These are phyloP conservation scores for Cladosporium colombiae DNA, from an alignment of 2,329 filamentous ascomycete species.

Conservation along the genomic window DNA sequence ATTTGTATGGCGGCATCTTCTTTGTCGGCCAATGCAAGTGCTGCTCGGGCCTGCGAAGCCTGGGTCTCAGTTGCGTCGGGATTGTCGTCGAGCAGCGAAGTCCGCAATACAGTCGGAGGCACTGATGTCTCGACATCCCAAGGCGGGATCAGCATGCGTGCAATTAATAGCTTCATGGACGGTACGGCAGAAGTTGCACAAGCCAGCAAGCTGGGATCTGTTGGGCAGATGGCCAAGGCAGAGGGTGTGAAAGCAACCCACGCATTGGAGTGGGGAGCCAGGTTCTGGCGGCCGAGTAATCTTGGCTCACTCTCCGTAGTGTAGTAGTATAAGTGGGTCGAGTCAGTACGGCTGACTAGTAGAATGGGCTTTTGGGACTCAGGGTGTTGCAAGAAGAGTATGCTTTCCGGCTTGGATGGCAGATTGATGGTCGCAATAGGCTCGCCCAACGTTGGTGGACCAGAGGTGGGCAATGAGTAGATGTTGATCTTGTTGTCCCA, in stretches of 20 bases:
- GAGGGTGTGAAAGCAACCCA: conserved; percentile 65
- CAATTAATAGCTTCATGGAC: conserved; percentile 63
- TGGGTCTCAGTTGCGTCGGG: conserved; percentile 43
- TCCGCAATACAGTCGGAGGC: conserved; percentile 22
- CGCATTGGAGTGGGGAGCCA: conserved; percentile 63
- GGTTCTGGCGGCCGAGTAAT: conserved; percentile 59
- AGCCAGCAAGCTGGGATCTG: conserved; percentile 56
- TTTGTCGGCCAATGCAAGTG: conserved; percentile 54
- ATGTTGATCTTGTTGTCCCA: conserved; percentile 61
- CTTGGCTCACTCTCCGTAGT: conserved; percentile 38
- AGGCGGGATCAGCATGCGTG: conserved; percentile 56
- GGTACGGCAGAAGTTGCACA: conserved; percentile 62
- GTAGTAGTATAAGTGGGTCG: conserved; percentile 61
- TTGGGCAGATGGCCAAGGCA: conserved; percentile 57
- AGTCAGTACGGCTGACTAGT: conserved; percentile 58
- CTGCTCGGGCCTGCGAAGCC: conserved; percentile 54
- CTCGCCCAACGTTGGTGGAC: conserved; percentile 39
- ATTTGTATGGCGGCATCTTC: conserved; percentile 62
- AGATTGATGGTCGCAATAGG: conserved; percentile 47
- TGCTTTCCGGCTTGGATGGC: conserved; percentile 58
- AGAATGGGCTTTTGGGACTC: conserved; percentile 52
- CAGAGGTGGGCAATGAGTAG: conserved; percentile 41
- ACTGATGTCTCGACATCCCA: conserved; percentile 24
- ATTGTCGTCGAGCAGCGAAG: conserved; percentile 31
- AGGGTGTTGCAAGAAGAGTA: conserved; percentile 55